A percentile compares a stretch with the other conserved stretches of the same genome.
phyloP scores from a whole-genome alignment of 164 flowering plant species.

The Kingdonia uniflora region DNA sequence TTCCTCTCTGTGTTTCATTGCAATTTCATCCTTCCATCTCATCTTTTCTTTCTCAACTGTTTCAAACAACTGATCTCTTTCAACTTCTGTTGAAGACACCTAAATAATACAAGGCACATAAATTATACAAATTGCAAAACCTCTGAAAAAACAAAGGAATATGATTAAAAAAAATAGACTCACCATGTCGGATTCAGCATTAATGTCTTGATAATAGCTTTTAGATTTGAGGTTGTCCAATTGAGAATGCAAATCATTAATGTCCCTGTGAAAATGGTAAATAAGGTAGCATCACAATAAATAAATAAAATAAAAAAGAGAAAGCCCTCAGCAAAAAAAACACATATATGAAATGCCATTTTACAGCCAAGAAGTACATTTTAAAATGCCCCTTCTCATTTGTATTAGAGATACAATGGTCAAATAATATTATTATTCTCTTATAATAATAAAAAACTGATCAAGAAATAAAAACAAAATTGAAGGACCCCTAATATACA shows the following conservation, averaged over 20 bases:
- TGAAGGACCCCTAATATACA: too few relatives aligned
- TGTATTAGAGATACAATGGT: too few relatives aligned
- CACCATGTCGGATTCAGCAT: conserved; percentile 26
- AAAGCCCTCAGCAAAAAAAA: not conserved
- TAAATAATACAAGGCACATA: conserved; percentile 16
- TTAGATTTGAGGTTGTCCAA: conserved; percentile 23
- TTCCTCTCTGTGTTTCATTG: conserved; percentile 38
- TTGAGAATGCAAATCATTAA: conserved; percentile 36
- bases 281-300: not conserved
- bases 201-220: conserved; percentile 13
- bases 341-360: too few relatives aligned
- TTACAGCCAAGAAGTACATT: too few relatives aligned
- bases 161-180: not conserved
- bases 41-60: conserved; percentile 16
- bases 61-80: conserved; percentile 13
- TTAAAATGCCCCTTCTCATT: too few relatives aligned
- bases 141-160: not conserved
- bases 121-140: conserved; percentile 3
- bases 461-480: not conserved
- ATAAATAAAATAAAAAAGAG: not conserved
- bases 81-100: conserved; percentile 26
- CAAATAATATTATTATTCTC: too few relatives aligned
- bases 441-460: too few relatives aligned
- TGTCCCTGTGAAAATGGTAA: conserved; percentile 44
- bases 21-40: conserved; percentile 16